Base-by-base conservation (phyloP, 208 protist genomes). In the Crithidia acanthocephali region DNA sequence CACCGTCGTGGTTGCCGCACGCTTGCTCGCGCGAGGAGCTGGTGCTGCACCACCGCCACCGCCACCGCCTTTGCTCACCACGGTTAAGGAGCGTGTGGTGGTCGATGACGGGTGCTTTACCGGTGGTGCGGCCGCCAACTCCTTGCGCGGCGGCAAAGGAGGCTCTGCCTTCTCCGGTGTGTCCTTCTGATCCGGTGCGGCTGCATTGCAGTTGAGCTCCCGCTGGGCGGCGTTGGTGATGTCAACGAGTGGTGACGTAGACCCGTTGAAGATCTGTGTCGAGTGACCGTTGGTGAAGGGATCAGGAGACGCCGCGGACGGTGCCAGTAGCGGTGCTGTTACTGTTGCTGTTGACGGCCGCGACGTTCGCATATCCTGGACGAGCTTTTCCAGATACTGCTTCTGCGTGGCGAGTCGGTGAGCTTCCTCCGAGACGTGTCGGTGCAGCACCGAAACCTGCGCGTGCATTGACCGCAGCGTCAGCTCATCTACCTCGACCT, bases 391-490 rank as follows among this genome's bases (percentile, higher is more conserved):
- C 2, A 78, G 18, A 2, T 33, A 15, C 44, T 25, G 64, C 40
- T 78, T 78, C 8, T 66, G 64, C 15, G 37, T 35, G 5, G 57
- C 72, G 23, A 78, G 58, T 1, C 44, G 55, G 15, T 40, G 27
- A 0, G 72, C 64, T 42, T 61, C 65, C 42, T 63, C 40, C 11
- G 48, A 42, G 1, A 78, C 58, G 33, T 72, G 65, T 2, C 30
- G 65, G 35, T 61, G 57, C 0, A 78, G 50, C 15, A 32, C 42
- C 27, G 72, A 48, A 11, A 67, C 42, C 25, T 72, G 65, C 23
- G 64, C 65, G 10, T 62, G 50, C 18, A 68, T 40, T 0, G 65
- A 68, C 18, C 64, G 72, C 37, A 78, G 16, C n/a, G 59, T 22
- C 10, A 55, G 47, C 50, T 66, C 57, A n/a, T 63, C 65, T 58